phyloP scores from a whole-genome alignment of 2,329 filamentous ascomycete genomes.

The Paramyrothecium sp. region DNA sequence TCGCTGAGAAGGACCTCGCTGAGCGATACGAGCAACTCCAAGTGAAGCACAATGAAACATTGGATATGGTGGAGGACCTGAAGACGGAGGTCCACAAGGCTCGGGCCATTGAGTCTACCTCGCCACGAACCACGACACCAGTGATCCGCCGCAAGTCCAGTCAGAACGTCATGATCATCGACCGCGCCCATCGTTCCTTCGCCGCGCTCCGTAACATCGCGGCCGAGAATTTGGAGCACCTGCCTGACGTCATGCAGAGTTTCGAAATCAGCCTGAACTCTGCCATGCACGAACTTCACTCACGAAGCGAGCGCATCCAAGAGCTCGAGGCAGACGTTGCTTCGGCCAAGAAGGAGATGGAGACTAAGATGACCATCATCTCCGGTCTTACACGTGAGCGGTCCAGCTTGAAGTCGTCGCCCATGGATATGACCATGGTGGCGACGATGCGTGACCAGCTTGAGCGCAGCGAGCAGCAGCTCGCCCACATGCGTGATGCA shows the following conservation, averaged over 20 bases:
- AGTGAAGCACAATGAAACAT: constrained; percentile 73
- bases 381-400: constrained; percentile 90
- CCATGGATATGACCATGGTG: constrained; percentile 89
- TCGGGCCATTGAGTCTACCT: constrained; percentile 58
- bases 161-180: constrained; percentile 81
- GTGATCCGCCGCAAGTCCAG: constrained; percentile 92
- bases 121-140: constrained; percentile 65
- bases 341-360: constrained; percentile 90
- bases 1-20: constrained; percentile 68
- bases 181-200: constrained; percentile 89
- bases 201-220: constrained; percentile 87
- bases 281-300: constrained; percentile 88
- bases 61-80: constrained; percentile 86
- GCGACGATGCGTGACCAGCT: constrained; percentile 85
- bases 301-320: constrained; percentile 84
- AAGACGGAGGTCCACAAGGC: constrained; percentile 82
- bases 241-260: constrained; percentile 83
- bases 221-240: constrained; percentile 76
- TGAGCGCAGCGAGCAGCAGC: constrained; percentile 79
- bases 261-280: constrained; percentile 91
- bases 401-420: constrained; percentile 79
- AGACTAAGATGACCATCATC: constrained; percentile 94
- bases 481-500: constrained; percentile 69
- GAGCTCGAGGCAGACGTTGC: constrained; percentile 83
- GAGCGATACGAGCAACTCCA: constrained; percentile 83